Evolutionary conservation across 805 yeast genomes (phyloP), one percentile per base, ranked within the genome.

Genomic region (Sugiyamaella americana): DNA sequence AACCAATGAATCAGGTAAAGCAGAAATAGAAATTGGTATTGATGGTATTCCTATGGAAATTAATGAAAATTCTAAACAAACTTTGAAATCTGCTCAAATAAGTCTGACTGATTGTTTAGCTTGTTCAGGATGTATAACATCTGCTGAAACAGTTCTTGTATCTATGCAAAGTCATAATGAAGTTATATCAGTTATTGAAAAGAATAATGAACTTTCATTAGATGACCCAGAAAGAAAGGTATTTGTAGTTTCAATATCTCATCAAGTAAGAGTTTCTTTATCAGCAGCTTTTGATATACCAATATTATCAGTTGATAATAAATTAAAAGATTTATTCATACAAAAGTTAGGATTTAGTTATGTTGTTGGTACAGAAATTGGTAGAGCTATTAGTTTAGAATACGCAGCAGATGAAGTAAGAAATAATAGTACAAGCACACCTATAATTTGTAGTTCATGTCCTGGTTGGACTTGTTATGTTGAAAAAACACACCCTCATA

Each of bases 381-480:
- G 96, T 0, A 66, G 98, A 38, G 76, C 76, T 51, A 63, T 87
- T 3, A 73, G 91, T 3, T 72, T 85, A 19, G 59, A 69, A 40
- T 62, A 68, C 54, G 63, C 79, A 23, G 70, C 79, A 2, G 64
- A 69, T 23, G 75, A 76, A 44, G 69, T 71, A 30, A 11, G 18
- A n/a, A 36, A 49, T 39, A 58, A 53, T 20, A 43, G 40, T 36
- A 54, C 45, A 48, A 40, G 41, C 49, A 29, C 44, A 35, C 94
- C 95, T 0, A 59, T 76, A 1, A 63, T 93, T 40, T 75, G 88
- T 21, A 78, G 88, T 11, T 74, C 83, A 0, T 91, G 98, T 64
- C 98, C 98, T 0, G 98, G 98, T 0, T 93, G 96, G 87, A 93
- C 93, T 0, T 72, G 93, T 22, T 93, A 93, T 59, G 95, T 91